Conservation (phyloP, 306 rosid species). For the Cucumis cinereus region DNA sequence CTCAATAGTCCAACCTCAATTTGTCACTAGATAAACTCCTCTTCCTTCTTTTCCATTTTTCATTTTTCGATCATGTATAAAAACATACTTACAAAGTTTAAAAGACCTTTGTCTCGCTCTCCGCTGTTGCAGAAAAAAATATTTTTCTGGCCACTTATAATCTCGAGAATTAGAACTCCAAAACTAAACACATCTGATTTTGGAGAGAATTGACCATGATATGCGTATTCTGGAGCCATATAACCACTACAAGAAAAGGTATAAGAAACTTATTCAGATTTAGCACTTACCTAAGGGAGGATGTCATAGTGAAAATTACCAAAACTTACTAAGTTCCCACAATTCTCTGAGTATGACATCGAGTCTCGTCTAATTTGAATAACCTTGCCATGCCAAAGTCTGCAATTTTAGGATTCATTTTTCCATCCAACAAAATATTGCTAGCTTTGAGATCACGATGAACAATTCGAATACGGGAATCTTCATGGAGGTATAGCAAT, state of each 20-base stretch:
- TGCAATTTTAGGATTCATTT: constrained; percentile 51
- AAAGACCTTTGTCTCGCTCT: not conserved
- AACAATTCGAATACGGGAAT: constrained; percentile 46
- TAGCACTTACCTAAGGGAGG: too few species aligned
- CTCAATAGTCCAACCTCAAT: too few species aligned
- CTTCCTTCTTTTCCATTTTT: too few species aligned
- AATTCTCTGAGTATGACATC: constrained; percentile 31
- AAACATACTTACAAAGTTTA: not conserved
- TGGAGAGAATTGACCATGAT: constrained; percentile 22
- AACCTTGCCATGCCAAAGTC: constrained; percentile 78
- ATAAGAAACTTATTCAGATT: not conserved
- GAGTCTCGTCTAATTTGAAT: constrained; percentile 27
- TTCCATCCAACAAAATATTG: constrained; percentile 38
- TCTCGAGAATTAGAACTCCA: constrained; percentile 38
- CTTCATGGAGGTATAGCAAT: constrained; percentile 50
- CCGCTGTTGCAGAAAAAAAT: not conserved
- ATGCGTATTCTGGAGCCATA: constrained; percentile 43
- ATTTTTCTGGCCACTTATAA: constrained; percentile 19
- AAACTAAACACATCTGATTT: constrained; percentile 41
- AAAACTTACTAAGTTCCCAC: constrained; percentile 59
- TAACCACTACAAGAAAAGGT: constrained; percentile 22
- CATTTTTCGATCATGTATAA: too few species aligned
- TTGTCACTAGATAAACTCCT: too few species aligned
- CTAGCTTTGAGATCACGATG: constrained; percentile 66
- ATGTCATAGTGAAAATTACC: too few species aligned